Evolutionary conservation across 768 basidiomycete species (phyloP).

Genomic region (Termitomyces sp.): DNA sequence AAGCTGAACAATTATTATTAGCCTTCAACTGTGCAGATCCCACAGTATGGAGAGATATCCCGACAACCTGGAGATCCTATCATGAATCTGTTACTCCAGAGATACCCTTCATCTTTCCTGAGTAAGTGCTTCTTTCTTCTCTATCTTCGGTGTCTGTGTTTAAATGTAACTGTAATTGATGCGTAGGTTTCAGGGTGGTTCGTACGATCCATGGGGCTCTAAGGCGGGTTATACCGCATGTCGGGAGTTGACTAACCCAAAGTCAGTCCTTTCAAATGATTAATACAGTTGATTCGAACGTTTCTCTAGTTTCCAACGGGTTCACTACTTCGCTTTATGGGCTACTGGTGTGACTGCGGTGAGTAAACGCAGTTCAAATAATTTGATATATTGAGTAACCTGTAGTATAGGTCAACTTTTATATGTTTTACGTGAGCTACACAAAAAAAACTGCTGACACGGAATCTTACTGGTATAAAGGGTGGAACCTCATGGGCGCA

Average conservation of each 20-base stretch:
- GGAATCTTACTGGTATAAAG: not conserved
- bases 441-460: not conserved
- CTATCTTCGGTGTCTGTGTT: not conserved
- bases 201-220: constrained; percentile 13
- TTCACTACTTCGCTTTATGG: constrained; percentile 15
- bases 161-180: not conserved
- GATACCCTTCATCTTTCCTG: constrained; percentile 16
- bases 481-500: constrained; percentile 15
- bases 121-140: not conserved
- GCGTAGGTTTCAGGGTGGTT: constrained; percentile 13
- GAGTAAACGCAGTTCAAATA: not conserved
- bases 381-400: not conserved
- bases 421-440: constrained; percentile 14
- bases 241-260: constrained; percentile 12
- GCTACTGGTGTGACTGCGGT: constrained; percentile 17
- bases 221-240: constrained; percentile 10
- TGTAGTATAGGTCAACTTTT: constrained; percentile 9
- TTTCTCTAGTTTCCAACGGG: constrained; percentile 12
- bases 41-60: constrained; percentile 12
- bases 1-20: not conserved
- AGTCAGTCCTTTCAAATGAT: constrained; percentile 1
- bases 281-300: not conserved
- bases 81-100: constrained; percentile 13
- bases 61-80: constrained; percentile 15
- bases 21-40: constrained; percentile 14